phyloP scores from a whole-genome alignment of 805 yeast genomes.

The Ogataea methanolica region DNA sequence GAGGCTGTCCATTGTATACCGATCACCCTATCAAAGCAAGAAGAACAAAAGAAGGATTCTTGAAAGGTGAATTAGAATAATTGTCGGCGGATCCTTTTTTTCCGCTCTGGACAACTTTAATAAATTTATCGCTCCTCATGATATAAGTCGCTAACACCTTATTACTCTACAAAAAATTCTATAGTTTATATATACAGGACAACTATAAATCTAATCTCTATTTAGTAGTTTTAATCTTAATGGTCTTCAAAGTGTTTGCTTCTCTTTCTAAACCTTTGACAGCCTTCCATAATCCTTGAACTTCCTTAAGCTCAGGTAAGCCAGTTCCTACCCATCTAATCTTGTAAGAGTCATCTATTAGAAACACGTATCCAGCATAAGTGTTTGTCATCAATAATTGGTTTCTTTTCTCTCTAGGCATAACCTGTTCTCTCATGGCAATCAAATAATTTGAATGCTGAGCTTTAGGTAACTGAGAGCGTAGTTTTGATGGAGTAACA shows the following conservation, averaged over 20 bases:
- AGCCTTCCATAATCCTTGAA: slow-evolving; percentile 57
- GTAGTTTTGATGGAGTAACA: slow-evolving; percentile 38
- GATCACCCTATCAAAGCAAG: neutral
- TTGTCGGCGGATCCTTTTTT: neutral
- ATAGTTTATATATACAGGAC: neutral
- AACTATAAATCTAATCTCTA: neutral
- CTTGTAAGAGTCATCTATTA: slow-evolving; percentile 68
- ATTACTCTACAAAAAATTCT: neutral
- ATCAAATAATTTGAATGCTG: slow-evolving; percentile 55
- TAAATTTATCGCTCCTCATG: neutral
- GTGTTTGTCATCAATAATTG: slow-evolving; percentile 63
- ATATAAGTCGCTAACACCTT: neutral
- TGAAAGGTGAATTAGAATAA: neutral
- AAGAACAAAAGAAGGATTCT: neutral
- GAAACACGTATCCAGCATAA: slow-evolving; percentile 77
- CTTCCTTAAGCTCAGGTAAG: slow-evolving; percentile 64
- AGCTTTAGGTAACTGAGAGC: slow-evolving; percentile 19
- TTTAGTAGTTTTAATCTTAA: slow-evolving; percentile 8
- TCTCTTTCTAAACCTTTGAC: slow-evolving; percentile 58
- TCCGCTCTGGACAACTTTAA: neutral
- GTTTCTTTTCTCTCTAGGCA: slow-evolving; percentile 54
- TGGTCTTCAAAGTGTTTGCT: slow-evolving; percentile 10
- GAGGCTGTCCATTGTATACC: neutral
- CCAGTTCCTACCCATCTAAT: slow-evolving; percentile 95
- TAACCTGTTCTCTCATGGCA: slow-evolving; percentile 49